Percentiles rank a stretch among this genome's conserved stretches.
Evolutionary conservation across 139 green algal species (phyloP).

Genomic region (Volvox africanus): DNA sequence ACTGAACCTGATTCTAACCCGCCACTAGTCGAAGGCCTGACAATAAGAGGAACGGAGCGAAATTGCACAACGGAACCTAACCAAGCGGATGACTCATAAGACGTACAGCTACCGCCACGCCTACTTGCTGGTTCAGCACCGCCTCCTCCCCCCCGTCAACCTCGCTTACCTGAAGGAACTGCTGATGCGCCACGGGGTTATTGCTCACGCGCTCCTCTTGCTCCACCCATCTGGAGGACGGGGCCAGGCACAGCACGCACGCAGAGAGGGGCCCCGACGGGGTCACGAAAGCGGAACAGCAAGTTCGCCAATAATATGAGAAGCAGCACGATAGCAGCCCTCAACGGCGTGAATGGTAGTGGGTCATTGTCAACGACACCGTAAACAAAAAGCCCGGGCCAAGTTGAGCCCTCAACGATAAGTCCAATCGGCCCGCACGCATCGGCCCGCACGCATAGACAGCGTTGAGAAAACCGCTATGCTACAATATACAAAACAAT

Average conservation of each 20-base stretch:
- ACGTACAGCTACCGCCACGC: neutral
- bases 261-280: too few relatives aligned
- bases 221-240: conserved; percentile 38
- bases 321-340: neutral
- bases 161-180: conserved; percentile 25
- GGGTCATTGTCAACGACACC: too few relatives aligned
- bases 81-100: neutral
- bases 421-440: too few relatives aligned
- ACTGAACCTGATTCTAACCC: neutral
- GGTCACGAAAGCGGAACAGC: neutral
- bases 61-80: neutral
- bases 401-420: too few relatives aligned
- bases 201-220: conserved; percentile 42
- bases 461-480: too few relatives aligned
- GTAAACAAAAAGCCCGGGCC: too few relatives aligned
- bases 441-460: too few relatives aligned
- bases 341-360: too few relatives aligned
- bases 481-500: too few relatives aligned
- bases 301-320: neutral
- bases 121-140: neutral
- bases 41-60: neutral
- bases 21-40: neutral
- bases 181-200: conserved; percentile 54
- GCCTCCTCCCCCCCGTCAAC: neutral
- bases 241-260: neutral